Evolutionary conservation across 2,329 filamentous ascomycete species (phyloP), one percentile per base, ranked within the genome.

Genomic region (Cercospora nicotianae): DNA sequence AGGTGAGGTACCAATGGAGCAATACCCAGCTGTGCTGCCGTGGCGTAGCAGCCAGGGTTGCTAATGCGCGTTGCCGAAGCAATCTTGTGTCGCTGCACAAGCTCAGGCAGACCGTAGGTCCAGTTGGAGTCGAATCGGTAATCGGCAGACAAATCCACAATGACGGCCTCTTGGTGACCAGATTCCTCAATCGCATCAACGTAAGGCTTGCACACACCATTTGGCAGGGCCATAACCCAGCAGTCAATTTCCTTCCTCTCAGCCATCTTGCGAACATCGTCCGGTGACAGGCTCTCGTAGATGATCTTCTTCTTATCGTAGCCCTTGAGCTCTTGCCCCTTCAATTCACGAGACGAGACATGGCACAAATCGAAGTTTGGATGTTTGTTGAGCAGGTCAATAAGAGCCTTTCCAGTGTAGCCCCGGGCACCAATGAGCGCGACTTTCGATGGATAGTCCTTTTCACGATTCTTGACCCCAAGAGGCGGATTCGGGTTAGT

Each of bases 141-240:
- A 82, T 99, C 95, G 68, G 95, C 95, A n/a, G 93, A 97, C 39
- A 99, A 87, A 79, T 99, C 95, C 57, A 99, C 86, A 73, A 98
- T 91, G 48, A 98, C 84, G 74, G 91, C 93, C 75, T 82, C 78
- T 61, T 83, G 83, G 77, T 87, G 86, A 67, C 88, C 88, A 33
- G 86, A 87, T 76, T 90, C 86, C 74, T 94, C 87, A 63, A 98
- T 87, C 7, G 94, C 94, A 71, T 98, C 92, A 9, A 98, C 91
- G 74, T 91, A 99, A 0, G 95, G 94, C 82, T 93, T 91, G 87
- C 93, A 97, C 60, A 97, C 93, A 69, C 92, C 92, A 77, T 98
- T 99, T 55, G 94, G 95, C 31, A 98, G 88, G 39, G 95, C 95
- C 92, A 98, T 95, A 55, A 98, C 92, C 94, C 94, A 98, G 82